Evolutionary conservation across 345 rosid genomes (phyloP).

Genomic region (Eucalyptus shirleyi): DNA sequence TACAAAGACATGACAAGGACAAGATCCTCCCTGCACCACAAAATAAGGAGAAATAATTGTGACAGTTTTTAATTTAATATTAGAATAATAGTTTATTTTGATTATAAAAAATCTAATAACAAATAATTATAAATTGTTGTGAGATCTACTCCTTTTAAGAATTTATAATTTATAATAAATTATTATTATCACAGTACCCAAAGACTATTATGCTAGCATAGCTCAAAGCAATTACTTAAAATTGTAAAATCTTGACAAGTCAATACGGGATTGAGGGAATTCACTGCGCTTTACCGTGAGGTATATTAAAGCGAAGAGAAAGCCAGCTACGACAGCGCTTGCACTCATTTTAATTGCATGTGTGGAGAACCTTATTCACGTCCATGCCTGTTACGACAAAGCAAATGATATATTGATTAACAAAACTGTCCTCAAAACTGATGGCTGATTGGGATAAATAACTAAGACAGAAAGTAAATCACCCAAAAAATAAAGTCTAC

Average conservation of each 20-base stretch:
- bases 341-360: constrained; percentile 58
- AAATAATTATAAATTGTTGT: too few relatives aligned
- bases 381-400: constrained; percentile 45
- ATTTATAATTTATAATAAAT: accelerated
- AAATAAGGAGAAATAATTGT: too few relatives aligned
- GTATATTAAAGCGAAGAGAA: constrained; percentile 43
- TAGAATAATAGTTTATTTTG: too few relatives aligned
- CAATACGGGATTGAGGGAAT: not conserved
- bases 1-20: too few relatives aligned
- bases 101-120: too few relatives aligned
- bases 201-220: too few relatives aligned
- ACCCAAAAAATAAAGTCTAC: not conserved
- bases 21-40: too few relatives aligned
- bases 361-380: constrained; percentile 56
- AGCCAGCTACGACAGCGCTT: constrained; percentile 50
- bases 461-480: not conserved
- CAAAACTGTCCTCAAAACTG: not conserved
- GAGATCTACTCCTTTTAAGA: too few relatives aligned
- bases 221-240: too few relatives aligned
- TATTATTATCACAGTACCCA: accelerated
- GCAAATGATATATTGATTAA: not conserved
- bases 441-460: not conserved
- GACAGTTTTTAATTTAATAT: too few relatives aligned
- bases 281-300: constrained; percentile 7
- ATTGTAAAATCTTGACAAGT: too few relatives aligned